Percentiles rank a stretch among this genome's conserved stretches.
Conservation (phyloP, 371 early-diverging fungal species). For the Mycotypha africana region DNA sequence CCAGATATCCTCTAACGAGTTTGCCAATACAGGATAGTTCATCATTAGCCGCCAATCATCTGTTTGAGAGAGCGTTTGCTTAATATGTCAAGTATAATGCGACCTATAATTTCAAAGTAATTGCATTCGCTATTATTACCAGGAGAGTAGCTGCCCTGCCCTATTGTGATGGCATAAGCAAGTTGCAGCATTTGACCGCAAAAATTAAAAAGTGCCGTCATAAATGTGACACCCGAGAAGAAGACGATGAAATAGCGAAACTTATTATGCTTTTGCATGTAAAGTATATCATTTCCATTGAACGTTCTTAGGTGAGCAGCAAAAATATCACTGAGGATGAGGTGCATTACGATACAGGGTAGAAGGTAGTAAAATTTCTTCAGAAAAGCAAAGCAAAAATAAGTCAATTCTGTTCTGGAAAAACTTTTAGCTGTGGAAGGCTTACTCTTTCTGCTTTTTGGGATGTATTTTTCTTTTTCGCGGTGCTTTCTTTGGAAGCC, state of each 20-base stretch:
- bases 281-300: conserved; percentile 3
- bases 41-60: conserved; percentile 14
- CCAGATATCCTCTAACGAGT: conserved; percentile 9
- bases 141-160: conserved; percentile 5
- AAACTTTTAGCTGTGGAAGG: no score
- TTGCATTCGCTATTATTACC: neutral
- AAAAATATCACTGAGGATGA: conserved; percentile 1
- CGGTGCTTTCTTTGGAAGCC: no score
- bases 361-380: conserved; percentile 16
- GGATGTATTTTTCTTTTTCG: no score
- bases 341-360: conserved; percentile 3
- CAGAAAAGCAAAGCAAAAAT: no score
- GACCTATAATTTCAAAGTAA: no score
- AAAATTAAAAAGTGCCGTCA: conserved; percentile 6
- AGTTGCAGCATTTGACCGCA: conserved; percentile 7
- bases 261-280: neutral
- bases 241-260: conserved; percentile 2
- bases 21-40: conserved; percentile 4
- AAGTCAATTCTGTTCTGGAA: no score
- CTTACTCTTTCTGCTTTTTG: no score
- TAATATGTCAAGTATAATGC: neutral
- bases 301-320: conserved; percentile 9
- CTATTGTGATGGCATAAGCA: neutral
- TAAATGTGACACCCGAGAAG: neutral
- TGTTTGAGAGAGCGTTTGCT: no score